Conservation (phyloP, 164 flowering plant species). For the Nelumbo lutea region DNA sequence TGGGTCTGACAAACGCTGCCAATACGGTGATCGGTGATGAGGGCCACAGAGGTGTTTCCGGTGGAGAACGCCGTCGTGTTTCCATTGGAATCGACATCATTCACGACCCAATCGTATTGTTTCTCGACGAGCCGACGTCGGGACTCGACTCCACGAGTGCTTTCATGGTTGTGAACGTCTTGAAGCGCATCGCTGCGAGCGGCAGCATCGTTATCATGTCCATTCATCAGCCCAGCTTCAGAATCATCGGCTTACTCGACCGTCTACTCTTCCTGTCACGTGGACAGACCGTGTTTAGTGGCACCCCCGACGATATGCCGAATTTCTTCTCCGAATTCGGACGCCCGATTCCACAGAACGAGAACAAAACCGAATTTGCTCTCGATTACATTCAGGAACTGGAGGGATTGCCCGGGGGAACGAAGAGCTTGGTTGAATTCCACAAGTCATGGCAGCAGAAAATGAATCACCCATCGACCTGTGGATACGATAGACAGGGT, state of each 20-base stretch:
- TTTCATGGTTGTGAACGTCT: constrained; percentile 64
- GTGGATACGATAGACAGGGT: background rate
- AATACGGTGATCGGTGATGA: constrained; percentile 63
- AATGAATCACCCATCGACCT: constrained; percentile 5
- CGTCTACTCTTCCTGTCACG: constrained; percentile 65
- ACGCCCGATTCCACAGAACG: constrained; percentile 69
- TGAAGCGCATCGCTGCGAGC: constrained; percentile 52
- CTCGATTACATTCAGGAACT: constrained; percentile 78
- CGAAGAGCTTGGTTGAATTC: constrained; percentile 60
- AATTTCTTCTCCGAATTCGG: constrained; percentile 65
- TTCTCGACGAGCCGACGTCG: constrained; percentile 66
- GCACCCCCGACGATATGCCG: constrained; percentile 51
- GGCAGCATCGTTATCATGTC: constrained; percentile 66
- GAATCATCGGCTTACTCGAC: constrained; percentile 57
- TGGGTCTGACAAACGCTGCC: constrained; percentile 52
- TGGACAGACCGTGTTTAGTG: constrained; percentile 72
- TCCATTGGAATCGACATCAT: constrained; percentile 66
- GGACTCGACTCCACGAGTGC: constrained; percentile 69
- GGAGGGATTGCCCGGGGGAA: constrained; percentile 55
- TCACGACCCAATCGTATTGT: constrained; percentile 58
- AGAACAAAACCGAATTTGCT: constrained; percentile 78
- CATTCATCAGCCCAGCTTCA: constrained; percentile 57
- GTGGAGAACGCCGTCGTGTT: constrained; percentile 58
- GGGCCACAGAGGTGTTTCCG: constrained; percentile 68
- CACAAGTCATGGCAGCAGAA: constrained; percentile 51